phyloP scores from a whole-genome alignment of 2,329 filamentous ascomycete species.

The Apiospora malaysiana region DNA sequence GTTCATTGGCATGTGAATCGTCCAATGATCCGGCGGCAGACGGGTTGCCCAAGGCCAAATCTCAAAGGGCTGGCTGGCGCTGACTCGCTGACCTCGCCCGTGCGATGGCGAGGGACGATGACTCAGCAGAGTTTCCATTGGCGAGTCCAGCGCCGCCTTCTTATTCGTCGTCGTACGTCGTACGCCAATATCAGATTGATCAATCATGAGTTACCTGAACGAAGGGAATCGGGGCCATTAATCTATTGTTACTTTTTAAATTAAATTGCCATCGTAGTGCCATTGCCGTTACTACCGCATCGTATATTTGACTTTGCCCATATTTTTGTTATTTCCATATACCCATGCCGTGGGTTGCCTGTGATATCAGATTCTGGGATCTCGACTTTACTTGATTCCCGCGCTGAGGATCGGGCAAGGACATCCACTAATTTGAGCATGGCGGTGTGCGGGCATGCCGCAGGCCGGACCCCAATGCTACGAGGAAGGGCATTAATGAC shows the following conservation, averaged over 20 bases:
- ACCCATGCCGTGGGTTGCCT: neutral
- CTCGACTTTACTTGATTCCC: neutral
- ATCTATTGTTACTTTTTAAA: neutral
- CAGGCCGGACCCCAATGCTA: constrained; percentile 12
- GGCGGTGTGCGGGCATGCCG: constrained; percentile 7
- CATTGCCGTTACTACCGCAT: neutral
- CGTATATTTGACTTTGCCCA: neutral
- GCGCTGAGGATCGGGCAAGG: neutral
- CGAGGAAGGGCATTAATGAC: neutral
- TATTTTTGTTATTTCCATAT: neutral
- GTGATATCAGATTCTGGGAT: neutral
- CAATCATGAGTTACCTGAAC: neutral
- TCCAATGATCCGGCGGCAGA: constrained; percentile 2
- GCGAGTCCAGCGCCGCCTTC: neutral
- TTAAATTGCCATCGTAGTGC: neutral
- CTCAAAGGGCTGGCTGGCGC: neutral
- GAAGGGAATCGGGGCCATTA: neutral
- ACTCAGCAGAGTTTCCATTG: constrained; percentile 15
- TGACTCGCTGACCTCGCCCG: constrained; percentile 12
- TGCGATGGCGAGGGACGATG: neutral
- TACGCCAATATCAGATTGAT: neutral
- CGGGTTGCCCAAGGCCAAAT: neutral
- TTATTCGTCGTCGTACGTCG: neutral
- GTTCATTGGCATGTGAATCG: constrained; percentile 9
- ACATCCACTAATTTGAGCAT: constrained; percentile 8